A percentile compares a stretch with the other conserved stretches of the same genome.
Evolutionary conservation across 345 rosid species (phyloP).

Genomic region (Jatropha curcas): DNA sequence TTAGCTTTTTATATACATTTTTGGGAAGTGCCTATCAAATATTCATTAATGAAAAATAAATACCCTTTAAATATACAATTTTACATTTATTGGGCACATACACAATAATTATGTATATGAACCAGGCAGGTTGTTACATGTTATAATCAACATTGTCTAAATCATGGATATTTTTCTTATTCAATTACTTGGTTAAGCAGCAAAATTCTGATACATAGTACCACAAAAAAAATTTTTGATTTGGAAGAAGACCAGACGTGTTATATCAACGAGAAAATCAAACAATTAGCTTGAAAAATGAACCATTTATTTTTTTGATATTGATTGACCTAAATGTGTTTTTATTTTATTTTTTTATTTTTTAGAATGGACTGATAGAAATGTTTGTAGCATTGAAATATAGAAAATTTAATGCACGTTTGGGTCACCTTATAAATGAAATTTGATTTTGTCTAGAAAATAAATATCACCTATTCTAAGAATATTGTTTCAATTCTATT

Average conservation of each 20-base stretch:
- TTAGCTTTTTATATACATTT: too few relatives aligned
- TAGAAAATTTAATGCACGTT: background rate
- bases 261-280: background rate
- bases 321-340: too few relatives aligned
- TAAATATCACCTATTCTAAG: too few relatives aligned
- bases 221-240: conserved; percentile 1
- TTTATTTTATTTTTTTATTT: too few relatives aligned
- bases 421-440: background rate
- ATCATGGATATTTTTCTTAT: background rate
- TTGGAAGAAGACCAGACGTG: background rate
- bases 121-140: background rate
- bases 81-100: background rate
- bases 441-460: too few relatives aligned
- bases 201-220: background rate
- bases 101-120: background rate
- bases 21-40: background rate
- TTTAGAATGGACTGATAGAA: background rate
- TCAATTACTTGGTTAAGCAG: conserved; percentile 2
- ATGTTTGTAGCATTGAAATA: background rate
- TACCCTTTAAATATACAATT: too few relatives aligned
- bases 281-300: background rate
- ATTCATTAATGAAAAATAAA: background rate
- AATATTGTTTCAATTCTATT: too few relatives aligned
- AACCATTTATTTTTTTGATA: conserved; percentile 1
- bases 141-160: background rate